Base-by-base conservation (phyloP, 2,329 filamentous ascomycete species). In the Aureobasidium sp. region DNA sequence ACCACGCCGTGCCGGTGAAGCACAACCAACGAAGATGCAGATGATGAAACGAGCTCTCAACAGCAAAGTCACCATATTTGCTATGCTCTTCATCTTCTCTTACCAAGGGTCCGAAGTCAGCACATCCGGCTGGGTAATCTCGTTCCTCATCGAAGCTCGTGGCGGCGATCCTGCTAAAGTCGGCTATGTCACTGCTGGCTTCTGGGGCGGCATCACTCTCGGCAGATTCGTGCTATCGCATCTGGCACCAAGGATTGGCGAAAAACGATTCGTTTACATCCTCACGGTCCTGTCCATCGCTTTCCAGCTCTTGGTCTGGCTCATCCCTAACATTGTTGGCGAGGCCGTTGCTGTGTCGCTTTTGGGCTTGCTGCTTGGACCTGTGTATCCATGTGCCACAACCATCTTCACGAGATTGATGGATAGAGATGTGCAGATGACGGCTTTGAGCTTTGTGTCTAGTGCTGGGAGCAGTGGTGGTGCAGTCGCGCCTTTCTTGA, bases 81-180 rank as follows among this genome's bases (percentile, higher is more conserved):
- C 89, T 3, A 87, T 90, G 0, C 72, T 90, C 11, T 94, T 94
- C 77, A 89, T 94, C 72, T 94, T 95, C 72, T 84, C 86, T 29
- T 95, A 96, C 72, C 89, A 94, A 73, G 90, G 90, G 36, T 87
- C 88, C 39, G 90, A 95, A 74, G 90, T 95, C 16, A 86, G 86
- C 14, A 89, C 93, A 65, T 90, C 87, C 0, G 90, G 90, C 59
- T 95, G 90, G 91, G 87, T 93, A 50, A 91, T 93, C 64, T 91
- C 88, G 2, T 95, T 92, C 76, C 77, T 95, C 42, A 91, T 94
- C 73, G 81, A 82, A 54, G 82, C 85, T 64, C 85, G 90, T 42
- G 77, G 85, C 61, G 90, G 89, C 13, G 80, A 88, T 67, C 88
- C 89, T 7, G 78, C 81, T 0, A 79, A 81, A 4, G 88, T 94